Evolutionary conservation across 2,329 filamentous ascomycete genomes (phyloP).

Genomic region (Didymella keratinophila): DNA sequence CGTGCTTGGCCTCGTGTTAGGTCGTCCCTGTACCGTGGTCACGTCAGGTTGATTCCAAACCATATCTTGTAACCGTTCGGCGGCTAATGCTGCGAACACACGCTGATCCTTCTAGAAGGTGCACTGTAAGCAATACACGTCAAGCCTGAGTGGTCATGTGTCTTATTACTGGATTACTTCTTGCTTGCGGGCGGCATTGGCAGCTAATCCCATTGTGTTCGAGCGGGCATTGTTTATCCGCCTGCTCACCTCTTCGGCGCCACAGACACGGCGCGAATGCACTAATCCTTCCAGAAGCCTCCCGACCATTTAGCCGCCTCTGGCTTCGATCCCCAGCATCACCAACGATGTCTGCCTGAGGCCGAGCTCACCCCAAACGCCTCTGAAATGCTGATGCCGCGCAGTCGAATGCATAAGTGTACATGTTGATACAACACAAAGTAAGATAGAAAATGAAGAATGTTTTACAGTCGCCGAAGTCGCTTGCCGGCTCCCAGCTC

Average conservation of each 20-base stretch:
- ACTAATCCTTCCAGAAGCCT: conserved; percentile 15
- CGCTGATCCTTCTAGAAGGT: conserved; percentile 22
- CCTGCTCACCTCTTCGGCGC: conserved; percentile 15
- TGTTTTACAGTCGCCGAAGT: conserved; percentile 38
- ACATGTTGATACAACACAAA: conserved; percentile 32
- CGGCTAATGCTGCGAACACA: conserved; percentile 22
- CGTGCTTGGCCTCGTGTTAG: conserved; percentile 10
- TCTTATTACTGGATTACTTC: conserved; percentile 3
- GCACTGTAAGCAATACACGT: not conserved
- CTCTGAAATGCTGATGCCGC: conserved; percentile 35
- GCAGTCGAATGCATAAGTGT: conserved; percentile 26
- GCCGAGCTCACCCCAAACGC: conserved; percentile 21
- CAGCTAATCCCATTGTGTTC: not conserved
- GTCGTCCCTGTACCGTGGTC: conserved; percentile 4
- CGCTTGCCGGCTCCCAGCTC: conserved; percentile 49
- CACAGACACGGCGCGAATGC: conserved; percentile 17
- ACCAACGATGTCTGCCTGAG: conserved; percentile 6
- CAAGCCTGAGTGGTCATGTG: not conserved
- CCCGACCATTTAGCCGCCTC: conserved; percentile 19
- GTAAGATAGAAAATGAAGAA: not conserved
- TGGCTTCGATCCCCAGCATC: conserved; percentile 1
- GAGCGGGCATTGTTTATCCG: conserved; percentile 8
- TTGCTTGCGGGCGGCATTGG: not conserved
- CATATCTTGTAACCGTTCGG: conserved; percentile 13
- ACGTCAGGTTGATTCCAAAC: conserved; percentile 13